Evolutionary conservation across 495 filamentous ascomycete genomes (phyloP).

Genomic region (Hypoxylon lienhwacheense): DNA sequence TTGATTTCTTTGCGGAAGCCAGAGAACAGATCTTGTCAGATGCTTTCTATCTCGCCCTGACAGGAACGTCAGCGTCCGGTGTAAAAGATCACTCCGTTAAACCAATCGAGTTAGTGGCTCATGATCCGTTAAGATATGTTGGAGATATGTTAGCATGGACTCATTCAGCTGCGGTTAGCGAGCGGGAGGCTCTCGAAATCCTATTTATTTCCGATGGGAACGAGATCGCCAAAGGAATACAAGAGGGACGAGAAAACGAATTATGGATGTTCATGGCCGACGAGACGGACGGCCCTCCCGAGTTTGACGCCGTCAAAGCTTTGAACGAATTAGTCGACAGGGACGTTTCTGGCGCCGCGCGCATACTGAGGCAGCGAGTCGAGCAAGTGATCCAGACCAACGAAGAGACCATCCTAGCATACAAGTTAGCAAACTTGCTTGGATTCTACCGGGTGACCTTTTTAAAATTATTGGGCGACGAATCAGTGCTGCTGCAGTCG

Average conservation of each 20-base stretch:
- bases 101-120: conserved; percentile 90
- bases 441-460: conserved; percentile 89
- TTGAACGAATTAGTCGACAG: conserved; percentile 87
- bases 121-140: conserved; percentile 89
- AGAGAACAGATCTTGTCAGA: conserved; percentile 85
- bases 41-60: conserved; percentile 87
- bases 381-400: conserved; percentile 91
- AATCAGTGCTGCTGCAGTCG: conserved; percentile 69
- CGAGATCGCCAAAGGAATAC: conserved; percentile 81
- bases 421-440: conserved; percentile 85
- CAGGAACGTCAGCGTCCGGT: conserved; percentile 60
- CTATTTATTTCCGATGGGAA: conserved; percentile 92
- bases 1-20: conserved; percentile 92
- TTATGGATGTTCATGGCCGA: conserved; percentile 71
- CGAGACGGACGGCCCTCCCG: conserved; percentile 49
- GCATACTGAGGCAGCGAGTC: conserved; percentile 76
- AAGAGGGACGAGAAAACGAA: conserved; percentile 82
- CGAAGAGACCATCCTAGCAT: conserved; percentile 84
- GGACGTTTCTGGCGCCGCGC: conserved; percentile 75
- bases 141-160: conserved; percentile 98
- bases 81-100: conserved; percentile 62
- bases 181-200: conserved; percentile 88
- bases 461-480: conserved; percentile 68
- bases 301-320: conserved; percentile 81
- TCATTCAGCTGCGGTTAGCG: conserved; percentile 90